Evolutionary conservation across 768 basidiomycete species (phyloP).

Genomic region (Boletus subcaerulescens): DNA sequence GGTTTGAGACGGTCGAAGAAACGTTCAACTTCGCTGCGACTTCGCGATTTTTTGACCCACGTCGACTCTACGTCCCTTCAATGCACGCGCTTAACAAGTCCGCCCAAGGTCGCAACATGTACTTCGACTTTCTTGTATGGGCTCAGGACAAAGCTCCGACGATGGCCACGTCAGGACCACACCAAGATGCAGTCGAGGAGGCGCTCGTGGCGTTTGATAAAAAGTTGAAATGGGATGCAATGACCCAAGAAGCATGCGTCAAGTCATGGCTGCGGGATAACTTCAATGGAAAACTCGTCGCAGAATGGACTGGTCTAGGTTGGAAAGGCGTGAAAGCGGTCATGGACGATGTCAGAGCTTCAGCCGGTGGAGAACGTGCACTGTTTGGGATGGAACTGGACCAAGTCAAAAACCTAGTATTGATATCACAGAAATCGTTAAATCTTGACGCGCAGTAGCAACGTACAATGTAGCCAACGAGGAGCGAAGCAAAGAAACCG

Average conservation of each 20-base stretch:
- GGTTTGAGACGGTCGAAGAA: conserved; percentile 53
- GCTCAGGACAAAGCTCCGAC: conserved; percentile 28
- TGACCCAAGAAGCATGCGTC: conserved; percentile 27
- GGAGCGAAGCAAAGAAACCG: not conserved
- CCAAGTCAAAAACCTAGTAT: conserved; percentile 40
- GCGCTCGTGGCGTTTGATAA: conserved; percentile 54
- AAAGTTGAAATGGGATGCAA: conserved; percentile 44
- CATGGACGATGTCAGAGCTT: conserved; percentile 48
- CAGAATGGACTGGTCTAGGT: conserved; percentile 52
- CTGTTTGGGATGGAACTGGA: conserved; percentile 40
- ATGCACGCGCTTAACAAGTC: conserved; percentile 42
- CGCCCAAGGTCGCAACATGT: conserved; percentile 52
- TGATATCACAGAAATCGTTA: conserved; percentile 31
- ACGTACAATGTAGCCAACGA: conserved; percentile 6
- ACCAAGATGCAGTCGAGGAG: conserved; percentile 35
- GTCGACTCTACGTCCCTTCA: conserved; percentile 31
- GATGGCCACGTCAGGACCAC: conserved; percentile 8
- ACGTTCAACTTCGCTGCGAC: conserved; percentile 57
- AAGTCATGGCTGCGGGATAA: conserved; percentile 37
- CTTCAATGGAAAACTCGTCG: conserved; percentile 50
- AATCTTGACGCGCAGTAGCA: conserved; percentile 12
- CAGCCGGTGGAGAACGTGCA: conserved; percentile 46
- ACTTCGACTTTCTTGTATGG: conserved; percentile 55
- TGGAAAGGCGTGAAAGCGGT: conserved; percentile 48
- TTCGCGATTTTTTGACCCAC: conserved; percentile 52